Base-by-base conservation (phyloP, 1,139 yeast genomes). In the Geotrichum europaeum region DNA sequence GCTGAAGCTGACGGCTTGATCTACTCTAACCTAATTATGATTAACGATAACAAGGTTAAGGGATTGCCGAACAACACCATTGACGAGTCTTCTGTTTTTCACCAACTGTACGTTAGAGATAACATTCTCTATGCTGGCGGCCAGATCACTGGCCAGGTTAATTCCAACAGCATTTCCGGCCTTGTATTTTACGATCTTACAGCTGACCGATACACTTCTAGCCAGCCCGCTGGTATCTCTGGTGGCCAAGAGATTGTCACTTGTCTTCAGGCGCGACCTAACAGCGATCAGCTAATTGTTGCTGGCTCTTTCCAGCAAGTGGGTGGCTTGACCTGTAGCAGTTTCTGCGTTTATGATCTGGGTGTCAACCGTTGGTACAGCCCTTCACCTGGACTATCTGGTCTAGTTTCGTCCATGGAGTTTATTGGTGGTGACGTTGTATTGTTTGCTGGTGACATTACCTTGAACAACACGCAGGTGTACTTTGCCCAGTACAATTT, bases 281-380 rank as follows among this genome's bases (percentile, higher is more conserved):
- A 76, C 36, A 78, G 78, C 9, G 71, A 79, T 28, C 78, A 80
- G 28, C 72, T 91, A 22, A 77, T 90, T 49, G 87, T 89, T 12
- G 96, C 89, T 56, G 99, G 99, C 24, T 78, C 83, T 55, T 89
- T 89, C 68, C 80, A 79, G 36, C 73, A 77, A 47, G 86, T 87
- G 3, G 86, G 88, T 0, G 77, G 84, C 9, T 74, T 82, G 63
- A 75, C 77, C 53, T 90, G 97, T 74, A 73, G 77, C 1, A 81
- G 84, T 1, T 73, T 90, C 56, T 89, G 96, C 70, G 75, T 87
- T 52, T 90, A 84, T 70, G 87, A 87, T 66, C 73, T 86, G 61
- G 72, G 74, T 2, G 76, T 77, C 51, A 79, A 81, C 4, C 77
- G 82, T 55, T 86, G 89, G 94, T 76, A 75, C 51, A 75, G 83